phyloP scores from a whole-genome alignment of 176 grass and related monocot genomes.

The Zizania latifolia region DNA sequence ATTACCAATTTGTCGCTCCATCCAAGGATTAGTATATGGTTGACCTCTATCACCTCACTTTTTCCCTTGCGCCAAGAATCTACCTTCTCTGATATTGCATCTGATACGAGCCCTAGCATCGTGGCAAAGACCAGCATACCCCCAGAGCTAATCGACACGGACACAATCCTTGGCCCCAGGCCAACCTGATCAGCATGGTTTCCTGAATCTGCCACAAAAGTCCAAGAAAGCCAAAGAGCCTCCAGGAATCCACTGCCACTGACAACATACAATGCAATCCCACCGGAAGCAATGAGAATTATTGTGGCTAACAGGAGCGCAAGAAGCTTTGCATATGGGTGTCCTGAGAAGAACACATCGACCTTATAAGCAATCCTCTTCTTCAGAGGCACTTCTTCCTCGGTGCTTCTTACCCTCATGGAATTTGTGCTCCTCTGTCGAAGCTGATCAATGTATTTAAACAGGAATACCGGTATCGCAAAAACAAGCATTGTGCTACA shows the following conservation, averaged over 20 bases:
- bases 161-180: slow-evolving; percentile 78
- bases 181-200: slow-evolving; percentile 93
- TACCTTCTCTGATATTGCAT: slow-evolving; percentile 98
- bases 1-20: slow-evolving; percentile 99
- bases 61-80: slow-evolving; percentile 99
- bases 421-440: slow-evolving; percentile 22
- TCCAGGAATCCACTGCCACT: slow-evolving; percentile 67
- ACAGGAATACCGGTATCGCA: slow-evolving; percentile 39
- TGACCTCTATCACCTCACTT: slow-evolving; percentile 95
- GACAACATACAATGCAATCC: slow-evolving; percentile 68
- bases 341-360: slow-evolving; percentile 91
- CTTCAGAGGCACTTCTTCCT: slow-evolving; percentile 79
- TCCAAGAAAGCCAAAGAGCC: slow-evolving; percentile 98
- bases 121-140: slow-evolving; percentile 98
- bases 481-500: slow-evolving; percentile 50
- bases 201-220: slow-evolving; percentile 97
- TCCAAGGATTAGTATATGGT: slow-evolving; percentile 95
- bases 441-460: slow-evolving; percentile 58
- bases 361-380: slow-evolving; percentile 90
- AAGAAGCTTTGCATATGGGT: slow-evolving; percentile 89
- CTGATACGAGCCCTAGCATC: slow-evolving; percentile 97
- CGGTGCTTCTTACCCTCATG: slow-evolving; percentile 12
- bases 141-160: slow-evolving; percentile 78
- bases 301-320: slow-evolving; percentile 76
- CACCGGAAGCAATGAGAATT: slow-evolving; percentile 75